Conservation (phyloP, 768 basidiomycete species). For the Termitomyces sp. region DNA sequence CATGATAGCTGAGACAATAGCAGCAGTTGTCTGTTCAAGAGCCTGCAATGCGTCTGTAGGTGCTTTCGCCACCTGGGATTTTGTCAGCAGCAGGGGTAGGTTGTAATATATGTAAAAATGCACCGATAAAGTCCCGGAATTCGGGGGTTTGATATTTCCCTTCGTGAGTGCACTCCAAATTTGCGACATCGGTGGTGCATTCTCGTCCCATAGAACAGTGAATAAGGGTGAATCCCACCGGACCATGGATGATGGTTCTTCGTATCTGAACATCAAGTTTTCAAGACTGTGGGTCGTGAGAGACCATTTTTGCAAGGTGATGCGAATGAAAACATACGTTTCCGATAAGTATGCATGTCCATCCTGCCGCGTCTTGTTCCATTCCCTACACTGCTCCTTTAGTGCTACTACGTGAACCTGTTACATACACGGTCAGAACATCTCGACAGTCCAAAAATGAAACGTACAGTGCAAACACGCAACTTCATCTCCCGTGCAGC, state of each 20-base stretch:
- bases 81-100: not conserved
- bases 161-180: slow-evolving; percentile 82
- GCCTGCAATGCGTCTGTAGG: slow-evolving; percentile 83
- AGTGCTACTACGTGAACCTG: slow-evolving; percentile 75
- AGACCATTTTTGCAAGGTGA: not conserved
- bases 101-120: slow-evolving; percentile 15
- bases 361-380: slow-evolving; percentile 57
- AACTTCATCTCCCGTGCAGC: slow-evolving; percentile 85
- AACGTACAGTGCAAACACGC: slow-evolving; percentile 78
- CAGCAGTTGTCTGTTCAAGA: slow-evolving; percentile 72
- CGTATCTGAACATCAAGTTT: slow-evolving; percentile 82
- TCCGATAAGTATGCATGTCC: slow-evolving; percentile 51
- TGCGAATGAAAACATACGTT: slow-evolving; percentile 52
- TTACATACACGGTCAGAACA: slow-evolving; percentile 17
- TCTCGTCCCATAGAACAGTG: slow-evolving; percentile 73
- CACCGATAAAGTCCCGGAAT: slow-evolving; percentile 74
- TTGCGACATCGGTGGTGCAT: slow-evolving; percentile 52
- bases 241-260: slow-evolving; percentile 98
- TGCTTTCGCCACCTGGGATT: slow-evolving; percentile 63
- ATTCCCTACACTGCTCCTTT: slow-evolving; percentile 67
- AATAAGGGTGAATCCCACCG: slow-evolving; percentile 97
- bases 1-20: slow-evolving; percentile 69
- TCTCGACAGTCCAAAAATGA: not conserved
- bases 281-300: slow-evolving; percentile 50
- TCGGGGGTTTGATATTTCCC: slow-evolving; percentile 81